Conservation (phyloP, 495 filamentous ascomycete species). For the Lasiosphaeria hispida region DNA sequence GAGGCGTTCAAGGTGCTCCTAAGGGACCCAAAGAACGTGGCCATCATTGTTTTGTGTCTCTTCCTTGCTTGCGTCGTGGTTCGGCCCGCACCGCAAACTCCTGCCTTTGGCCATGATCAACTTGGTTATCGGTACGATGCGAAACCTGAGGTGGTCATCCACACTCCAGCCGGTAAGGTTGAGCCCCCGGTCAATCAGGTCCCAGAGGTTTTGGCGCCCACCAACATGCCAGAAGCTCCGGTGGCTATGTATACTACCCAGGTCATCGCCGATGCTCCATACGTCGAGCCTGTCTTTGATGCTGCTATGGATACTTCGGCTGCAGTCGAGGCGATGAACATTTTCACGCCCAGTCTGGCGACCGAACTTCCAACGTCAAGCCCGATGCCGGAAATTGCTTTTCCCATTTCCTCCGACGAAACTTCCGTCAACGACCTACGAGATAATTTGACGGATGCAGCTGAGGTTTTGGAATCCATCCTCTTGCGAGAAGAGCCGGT, state of each 20-base stretch:
- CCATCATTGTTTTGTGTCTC: constrained; percentile 60
- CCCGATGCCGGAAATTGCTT: no score
- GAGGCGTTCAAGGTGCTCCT: constrained; percentile 68
- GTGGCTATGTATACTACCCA: background rate
- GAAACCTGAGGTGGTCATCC: constrained; percentile 1
- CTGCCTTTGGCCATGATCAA: constrained; percentile 14
- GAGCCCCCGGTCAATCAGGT: background rate
- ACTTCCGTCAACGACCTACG: no score
- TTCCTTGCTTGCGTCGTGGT: constrained; percentile 55
- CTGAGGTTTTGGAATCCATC: no score
- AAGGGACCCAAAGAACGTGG: constrained; percentile 68
- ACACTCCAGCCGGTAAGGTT: background rate
- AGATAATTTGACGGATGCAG: no score
- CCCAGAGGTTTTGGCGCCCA: background rate
- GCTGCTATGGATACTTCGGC: background rate
- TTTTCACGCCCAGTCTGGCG: no score
- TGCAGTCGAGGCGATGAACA: background rate
- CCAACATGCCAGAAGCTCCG: background rate
- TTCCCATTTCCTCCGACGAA: no score
- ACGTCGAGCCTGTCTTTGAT: background rate
- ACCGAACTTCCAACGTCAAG: no score
- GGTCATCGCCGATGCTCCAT: background rate
- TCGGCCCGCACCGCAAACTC: constrained; percentile 10
- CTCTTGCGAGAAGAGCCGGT: no score
- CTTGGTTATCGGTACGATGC: constrained; percentile 8